Evolutionary conservation across 495 filamentous ascomycete species (phyloP).

Genomic region (Glonium stellatum): DNA sequence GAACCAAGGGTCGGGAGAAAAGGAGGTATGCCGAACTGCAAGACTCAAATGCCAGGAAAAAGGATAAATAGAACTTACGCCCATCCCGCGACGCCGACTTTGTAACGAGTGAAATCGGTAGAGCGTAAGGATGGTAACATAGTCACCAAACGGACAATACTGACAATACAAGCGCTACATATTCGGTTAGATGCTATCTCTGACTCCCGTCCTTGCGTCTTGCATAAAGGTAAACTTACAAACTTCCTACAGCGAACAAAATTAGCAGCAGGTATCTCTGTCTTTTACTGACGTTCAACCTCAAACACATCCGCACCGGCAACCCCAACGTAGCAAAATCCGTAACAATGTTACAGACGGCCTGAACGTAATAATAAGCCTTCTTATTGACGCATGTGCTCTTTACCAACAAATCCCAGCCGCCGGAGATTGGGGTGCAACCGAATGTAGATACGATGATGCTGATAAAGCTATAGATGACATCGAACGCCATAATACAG

Average conservation of each 20-base stretch:
- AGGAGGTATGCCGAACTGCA: too few species aligned
- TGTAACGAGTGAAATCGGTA: constrained; percentile 3
- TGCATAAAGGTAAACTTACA: background rate
- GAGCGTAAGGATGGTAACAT: background rate
- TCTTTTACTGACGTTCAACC: background rate
- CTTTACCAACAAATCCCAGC: constrained; percentile 1
- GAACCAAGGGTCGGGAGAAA: background rate
- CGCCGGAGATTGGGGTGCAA: background rate
- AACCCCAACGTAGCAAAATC: constrained; percentile 3
- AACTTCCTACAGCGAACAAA: background rate
- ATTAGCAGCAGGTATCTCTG: background rate
- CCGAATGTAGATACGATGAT: constrained; percentile 4
- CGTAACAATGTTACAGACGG: background rate
- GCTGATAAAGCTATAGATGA: background rate
- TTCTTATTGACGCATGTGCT: constrained; percentile 2
- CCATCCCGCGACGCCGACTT: constrained; percentile 4
- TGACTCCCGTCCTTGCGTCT: too few species aligned
- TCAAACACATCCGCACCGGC: constrained; percentile 4
- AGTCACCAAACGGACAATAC: background rate
- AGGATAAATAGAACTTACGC: background rate
- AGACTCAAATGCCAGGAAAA: background rate
- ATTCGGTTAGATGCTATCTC: background rate
- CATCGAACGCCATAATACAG: background rate
- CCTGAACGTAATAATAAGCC: constrained; percentile 2
- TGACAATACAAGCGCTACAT: background rate